These are phyloP conservation scores for Debaryomyces sp. DNA, from an alignment of 1,139 yeast genomes.

Conservation along the genomic window DNA sequence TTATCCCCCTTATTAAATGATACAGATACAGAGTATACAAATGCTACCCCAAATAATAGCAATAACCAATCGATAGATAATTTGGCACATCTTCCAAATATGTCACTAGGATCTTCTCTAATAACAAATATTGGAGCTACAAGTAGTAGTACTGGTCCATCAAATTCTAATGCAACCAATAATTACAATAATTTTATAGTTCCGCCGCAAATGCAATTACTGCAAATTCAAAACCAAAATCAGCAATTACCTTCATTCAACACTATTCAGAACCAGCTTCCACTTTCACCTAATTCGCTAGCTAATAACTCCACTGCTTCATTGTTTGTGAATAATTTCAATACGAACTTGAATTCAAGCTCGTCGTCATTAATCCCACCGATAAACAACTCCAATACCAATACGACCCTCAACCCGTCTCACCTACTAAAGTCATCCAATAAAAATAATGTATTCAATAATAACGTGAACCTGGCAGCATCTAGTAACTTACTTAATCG, in stretches of 20 bases:
- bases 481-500: constrained; percentile 6
- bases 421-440: constrained; percentile 22
- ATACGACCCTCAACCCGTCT: constrained; percentile 29
- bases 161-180: constrained; percentile 13
- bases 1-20: constrained; percentile 42
- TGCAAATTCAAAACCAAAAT: constrained; percentile 32
- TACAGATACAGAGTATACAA: constrained; percentile 27
- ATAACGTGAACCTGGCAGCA: not conserved
- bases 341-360: constrained; percentile 6
- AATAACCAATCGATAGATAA: constrained; percentile 17
- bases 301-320: constrained; percentile 10
- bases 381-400: constrained; percentile 15
- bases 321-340: constrained; percentile 8
- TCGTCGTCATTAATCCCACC: constrained; percentile 18
- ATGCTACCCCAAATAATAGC: constrained; percentile 12
- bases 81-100: constrained; percentile 21
- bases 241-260: constrained; percentile 43
- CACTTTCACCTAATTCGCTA: constrained; percentile 24
- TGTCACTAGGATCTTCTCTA: constrained; percentile 10
- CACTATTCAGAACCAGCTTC: constrained; percentile 37
- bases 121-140: constrained; percentile 4
- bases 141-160: constrained; percentile 12
- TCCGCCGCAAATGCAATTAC: constrained; percentile 14
- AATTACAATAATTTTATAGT: constrained; percentile 4
- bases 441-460: constrained; percentile 2